These are phyloP conservation scores for Monilinia aucupariae DNA, from an alignment of 2,329 filamentous ascomycete species.

Conservation along the genomic window DNA sequence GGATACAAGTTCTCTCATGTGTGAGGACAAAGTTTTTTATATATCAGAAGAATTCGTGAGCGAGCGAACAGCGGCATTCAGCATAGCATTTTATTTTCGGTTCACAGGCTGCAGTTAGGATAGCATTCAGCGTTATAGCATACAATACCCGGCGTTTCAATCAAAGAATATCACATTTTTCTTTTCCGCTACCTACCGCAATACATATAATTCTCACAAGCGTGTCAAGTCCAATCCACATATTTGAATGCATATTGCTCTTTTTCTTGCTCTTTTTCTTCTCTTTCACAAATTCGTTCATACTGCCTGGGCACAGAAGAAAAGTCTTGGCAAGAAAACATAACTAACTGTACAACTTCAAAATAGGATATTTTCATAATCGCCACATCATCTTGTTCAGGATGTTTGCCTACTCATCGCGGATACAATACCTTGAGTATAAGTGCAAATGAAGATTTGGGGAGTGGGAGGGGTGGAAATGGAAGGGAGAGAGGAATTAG, in stretches of 20 bases:
- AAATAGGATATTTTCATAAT: constrained; percentile 61
- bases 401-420: constrained; percentile 57
- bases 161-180: constrained; percentile 9
- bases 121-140: constrained; percentile 24
- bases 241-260: neutral
- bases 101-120: constrained; percentile 14
- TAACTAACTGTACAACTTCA: constrained; percentile 1
- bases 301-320: neutral
- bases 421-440: constrained; percentile 62
- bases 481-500: constrained; percentile 1
- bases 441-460: constrained; percentile 45
- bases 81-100: constrained; percentile 9
- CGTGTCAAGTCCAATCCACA: constrained; percentile 1
- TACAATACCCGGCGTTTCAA: constrained; percentile 24
- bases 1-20: constrained; percentile 12
- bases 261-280: constrained; percentile 3
- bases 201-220: constrained; percentile 6
- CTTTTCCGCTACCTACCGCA: constrained; percentile 3
- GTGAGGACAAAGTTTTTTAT: constrained; percentile 21
- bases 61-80: constrained; percentile 9
- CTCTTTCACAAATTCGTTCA: constrained; percentile 6
- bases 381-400: constrained; percentile 61
- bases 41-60: neutral
- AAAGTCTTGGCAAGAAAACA: constrained; percentile 7
- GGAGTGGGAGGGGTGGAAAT: constrained; percentile 27